A percentile compares a stretch with the other conserved stretches of the same genome.
Evolutionary conservation across 352 stramenopile species (phyloP).

Genomic region (Sclerospora graminicola): DNA sequence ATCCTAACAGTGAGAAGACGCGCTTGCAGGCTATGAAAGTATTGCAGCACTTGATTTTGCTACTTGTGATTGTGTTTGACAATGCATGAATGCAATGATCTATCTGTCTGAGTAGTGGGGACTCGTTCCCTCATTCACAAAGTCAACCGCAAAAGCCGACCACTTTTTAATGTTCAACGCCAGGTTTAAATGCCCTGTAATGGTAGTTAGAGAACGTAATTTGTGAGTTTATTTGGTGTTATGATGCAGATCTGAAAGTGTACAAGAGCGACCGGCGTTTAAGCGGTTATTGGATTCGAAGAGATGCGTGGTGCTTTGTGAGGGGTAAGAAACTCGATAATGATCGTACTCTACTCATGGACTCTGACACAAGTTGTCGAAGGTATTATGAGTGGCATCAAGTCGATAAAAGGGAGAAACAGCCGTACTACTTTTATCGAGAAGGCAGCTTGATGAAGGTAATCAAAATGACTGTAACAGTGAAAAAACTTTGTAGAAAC

Average conservation of each 20-base stretch:
- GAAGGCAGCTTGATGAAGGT: slow-evolving; percentile 43
- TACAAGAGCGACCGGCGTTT: slow-evolving; percentile 65
- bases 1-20: slow-evolving; percentile 7
- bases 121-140: slow-evolving; percentile 75
- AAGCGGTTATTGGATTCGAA: slow-evolving; percentile 56
- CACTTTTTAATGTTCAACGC: slow-evolving; percentile 86
- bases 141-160: slow-evolving; percentile 56
- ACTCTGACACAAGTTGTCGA: neutral
- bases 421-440: slow-evolving; percentile 84
- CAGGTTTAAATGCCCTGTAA: slow-evolving; percentile 30
- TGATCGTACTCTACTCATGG: neutral
- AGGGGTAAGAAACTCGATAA: slow-evolving; percentile 32
- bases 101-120: slow-evolving; percentile 39
- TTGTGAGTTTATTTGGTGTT: neutral
- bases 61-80: neutral
- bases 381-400: slow-evolving; percentile 89
- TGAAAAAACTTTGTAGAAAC: neutral
- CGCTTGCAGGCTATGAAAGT: slow-evolving; percentile 62
- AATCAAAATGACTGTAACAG: neutral
- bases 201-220: neutral
- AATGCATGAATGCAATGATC: slow-evolving; percentile 1
- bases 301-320: slow-evolving; percentile 75
- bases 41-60: slow-evolving; percentile 1
- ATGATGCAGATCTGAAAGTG: slow-evolving; percentile 42
- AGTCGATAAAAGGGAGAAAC: slow-evolving; percentile 78